Conservation (phyloP, 495 filamentous ascomycete species). For the Lineolata rhizophorae region DNA sequence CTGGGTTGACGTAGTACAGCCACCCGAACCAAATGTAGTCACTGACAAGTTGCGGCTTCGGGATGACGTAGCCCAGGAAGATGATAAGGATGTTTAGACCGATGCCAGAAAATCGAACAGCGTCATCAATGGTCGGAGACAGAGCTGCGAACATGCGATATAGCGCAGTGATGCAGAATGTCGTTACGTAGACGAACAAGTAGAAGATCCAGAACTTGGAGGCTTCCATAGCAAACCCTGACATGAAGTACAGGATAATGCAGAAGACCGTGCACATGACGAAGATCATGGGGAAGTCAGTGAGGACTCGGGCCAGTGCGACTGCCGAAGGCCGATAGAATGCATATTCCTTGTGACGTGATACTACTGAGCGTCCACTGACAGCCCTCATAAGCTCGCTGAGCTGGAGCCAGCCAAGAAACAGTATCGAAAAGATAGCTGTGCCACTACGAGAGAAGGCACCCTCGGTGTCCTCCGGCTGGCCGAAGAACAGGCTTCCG, state of each 20-base stretch:
- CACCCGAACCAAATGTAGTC: conserved; percentile 35
- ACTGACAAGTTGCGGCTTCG: conserved; percentile 20
- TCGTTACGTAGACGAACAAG: conserved; percentile 46
- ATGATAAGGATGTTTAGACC: conserved; percentile 40
- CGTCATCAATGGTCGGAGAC: conserved; percentile 49
- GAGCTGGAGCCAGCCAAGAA: conserved; percentile 55
- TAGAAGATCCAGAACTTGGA: conserved; percentile 57
- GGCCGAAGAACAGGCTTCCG: conserved; percentile 48
- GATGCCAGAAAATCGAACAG: conserved; percentile 47
- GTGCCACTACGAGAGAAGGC: conserved; percentile 48
- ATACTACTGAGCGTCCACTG: conserved; percentile 36
- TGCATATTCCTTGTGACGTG: conserved; percentile 48
- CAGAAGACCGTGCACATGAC: conserved; percentile 40
- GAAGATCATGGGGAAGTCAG: conserved; percentile 45
- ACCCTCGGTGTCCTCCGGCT: conserved; percentile 38
- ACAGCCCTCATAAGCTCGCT: conserved; percentile 51
- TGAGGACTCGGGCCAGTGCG: conserved; percentile 39
- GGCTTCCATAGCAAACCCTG: conserved; percentile 35
- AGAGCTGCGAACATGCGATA: conserved; percentile 61
- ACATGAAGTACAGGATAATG: conserved; percentile 49
- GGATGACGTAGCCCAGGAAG: conserved; percentile 30
- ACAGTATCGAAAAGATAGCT: conserved; percentile 52
- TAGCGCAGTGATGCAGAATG: conserved; percentile 42
- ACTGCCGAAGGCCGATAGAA: conserved; percentile 62
- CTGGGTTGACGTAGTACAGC: conserved; percentile 32